Conservation (phyloP, 2,329 filamentous ascomycete genomes). For the Sclerotinia trifoliorum region DNA sequence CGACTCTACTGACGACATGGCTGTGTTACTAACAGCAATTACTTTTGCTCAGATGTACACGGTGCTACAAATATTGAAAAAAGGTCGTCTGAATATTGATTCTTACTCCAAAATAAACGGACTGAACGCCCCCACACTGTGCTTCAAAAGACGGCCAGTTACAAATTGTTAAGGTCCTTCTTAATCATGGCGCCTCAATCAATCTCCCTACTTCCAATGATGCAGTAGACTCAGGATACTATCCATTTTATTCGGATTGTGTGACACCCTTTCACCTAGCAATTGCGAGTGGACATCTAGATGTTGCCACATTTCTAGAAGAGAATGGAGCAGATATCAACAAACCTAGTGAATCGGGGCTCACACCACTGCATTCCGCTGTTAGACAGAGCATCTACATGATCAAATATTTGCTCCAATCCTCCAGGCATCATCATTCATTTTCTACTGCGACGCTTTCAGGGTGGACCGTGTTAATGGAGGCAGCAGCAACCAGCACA, state of each 20-base stretch:
- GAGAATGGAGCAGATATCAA: conserved; percentile 1
- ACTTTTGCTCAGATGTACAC: not conserved
- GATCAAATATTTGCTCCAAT: not conserved
- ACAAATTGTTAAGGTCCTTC: conserved; percentile 3
- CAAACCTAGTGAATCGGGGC: not conserved
- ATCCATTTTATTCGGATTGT: not conserved
- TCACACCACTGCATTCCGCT: not conserved
- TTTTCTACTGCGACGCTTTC: not conserved
- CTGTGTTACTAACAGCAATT: not conserved
- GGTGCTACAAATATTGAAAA: not conserved
- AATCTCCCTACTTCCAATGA: not conserved
- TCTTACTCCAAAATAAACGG: not conserved
- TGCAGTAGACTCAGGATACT: not conserved
- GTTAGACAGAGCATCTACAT: not conserved
- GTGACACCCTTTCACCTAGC: not conserved
- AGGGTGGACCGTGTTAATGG: not conserved
- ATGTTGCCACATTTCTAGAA: not conserved
- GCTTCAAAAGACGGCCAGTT: conserved; percentile 3
- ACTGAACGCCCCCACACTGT: conserved; percentile 16
- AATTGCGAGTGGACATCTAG: not conserved
- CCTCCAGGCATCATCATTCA: not conserved
- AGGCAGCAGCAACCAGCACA: not conserved
- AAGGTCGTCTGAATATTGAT: not conserved
- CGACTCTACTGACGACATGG: not conserved
- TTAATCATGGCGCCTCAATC: conserved; percentile 6